Conservation (phyloP, 306 rosid genomes). For the Oxytropis ochrocephala region DNA sequence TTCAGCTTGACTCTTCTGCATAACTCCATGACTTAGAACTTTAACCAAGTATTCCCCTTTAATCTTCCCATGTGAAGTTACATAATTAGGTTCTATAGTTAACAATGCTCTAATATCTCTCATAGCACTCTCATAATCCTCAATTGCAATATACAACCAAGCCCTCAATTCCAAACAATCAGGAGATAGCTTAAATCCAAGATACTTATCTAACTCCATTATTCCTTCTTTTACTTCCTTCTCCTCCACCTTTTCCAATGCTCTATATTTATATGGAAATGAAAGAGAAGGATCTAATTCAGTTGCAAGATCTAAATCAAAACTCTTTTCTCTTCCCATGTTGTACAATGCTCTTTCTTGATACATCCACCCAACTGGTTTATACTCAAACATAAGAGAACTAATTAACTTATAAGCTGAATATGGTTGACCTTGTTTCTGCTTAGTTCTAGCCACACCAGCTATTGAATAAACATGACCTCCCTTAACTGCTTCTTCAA, state of each 20-base stretch:
- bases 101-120: slow-evolving; percentile 63
- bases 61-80: slow-evolving; percentile 49
- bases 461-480: slow-evolving; percentile 73
- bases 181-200: slow-evolving; percentile 58
- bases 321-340: slow-evolving; percentile 57
- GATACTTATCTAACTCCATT: slow-evolving; percentile 52
- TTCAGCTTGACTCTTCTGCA: slow-evolving; percentile 52
- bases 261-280: slow-evolving; percentile 64
- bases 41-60: slow-evolving; percentile 45
- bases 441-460: slow-evolving; percentile 69
- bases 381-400: slow-evolving; percentile 54
- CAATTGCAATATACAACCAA: slow-evolving; percentile 57
- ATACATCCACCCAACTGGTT: slow-evolving; percentile 85
- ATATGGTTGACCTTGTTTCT: slow-evolving; percentile 65
- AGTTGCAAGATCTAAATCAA: slow-evolving; percentile 68
- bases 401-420: slow-evolving; percentile 65
- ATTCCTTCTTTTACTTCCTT: slow-evolving; percentile 57
- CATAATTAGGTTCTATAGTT: slow-evolving; percentile 61
- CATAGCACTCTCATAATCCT: slow-evolving; percentile 56
- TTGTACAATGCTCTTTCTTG: slow-evolving; percentile 73
- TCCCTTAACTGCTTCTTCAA: slow-evolving; percentile 51
- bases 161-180: slow-evolving; percentile 73
- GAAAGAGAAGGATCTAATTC: slow-evolving; percentile 70
- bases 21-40: slow-evolving; percentile 36
- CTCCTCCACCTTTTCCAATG: slow-evolving; percentile 53